Conservation (phyloP, 2,329 filamentous ascomycete genomes). For the Penicillium oxalicum region DNA sequence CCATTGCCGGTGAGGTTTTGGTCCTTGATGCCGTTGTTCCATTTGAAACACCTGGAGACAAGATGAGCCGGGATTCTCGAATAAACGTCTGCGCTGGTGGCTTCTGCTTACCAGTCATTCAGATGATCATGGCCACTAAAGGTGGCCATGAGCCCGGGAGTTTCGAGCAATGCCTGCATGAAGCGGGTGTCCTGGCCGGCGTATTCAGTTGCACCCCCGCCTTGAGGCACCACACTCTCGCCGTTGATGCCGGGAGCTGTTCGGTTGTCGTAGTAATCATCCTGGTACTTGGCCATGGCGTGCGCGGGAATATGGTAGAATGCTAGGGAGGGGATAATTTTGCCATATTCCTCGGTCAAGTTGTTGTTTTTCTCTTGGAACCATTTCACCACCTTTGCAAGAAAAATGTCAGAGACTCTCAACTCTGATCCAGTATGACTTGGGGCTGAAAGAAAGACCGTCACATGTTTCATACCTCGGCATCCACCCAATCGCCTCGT, state of each 20-base stretch:
- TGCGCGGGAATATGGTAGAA: slow-evolving; percentile 52
- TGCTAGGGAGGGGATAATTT: slow-evolving; percentile 45
- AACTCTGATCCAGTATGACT: too few relatives aligned
- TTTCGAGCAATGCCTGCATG: slow-evolving; percentile 55
- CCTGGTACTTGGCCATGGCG: slow-evolving; percentile 39
- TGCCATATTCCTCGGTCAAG: slow-evolving; percentile 26
- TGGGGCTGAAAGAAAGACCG: neutral
- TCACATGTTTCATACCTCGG: slow-evolving; percentile 18
- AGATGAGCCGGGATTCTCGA: slow-evolving; percentile 29
- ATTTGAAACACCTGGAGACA: slow-evolving; percentile 36
- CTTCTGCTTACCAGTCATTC: slow-evolving; percentile 48
- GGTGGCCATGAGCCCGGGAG: slow-evolving; percentile 50
- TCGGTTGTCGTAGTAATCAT: slow-evolving; percentile 38
- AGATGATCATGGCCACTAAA: slow-evolving; percentile 65
- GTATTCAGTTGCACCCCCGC: slow-evolving; percentile 24
- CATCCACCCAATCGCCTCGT: slow-evolving; percentile 43
- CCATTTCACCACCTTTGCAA: slow-evolving; percentile 37
- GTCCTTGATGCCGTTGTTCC: slow-evolving; percentile 25
- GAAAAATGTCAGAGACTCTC: neutral
- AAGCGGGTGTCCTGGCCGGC: slow-evolving; percentile 53
- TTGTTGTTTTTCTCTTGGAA: slow-evolving; percentile 33
- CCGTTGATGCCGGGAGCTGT: slow-evolving; percentile 45
- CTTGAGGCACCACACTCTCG: slow-evolving; percentile 36
- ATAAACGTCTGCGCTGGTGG: slow-evolving; percentile 7
- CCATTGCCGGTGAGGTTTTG: slow-evolving; percentile 40